Percentiles rank a stretch among this genome's conserved stretches.
phyloP scores from a whole-genome alignment of 2,329 filamentous ascomycete genomes.

The Botrytis sinoallii region DNA sequence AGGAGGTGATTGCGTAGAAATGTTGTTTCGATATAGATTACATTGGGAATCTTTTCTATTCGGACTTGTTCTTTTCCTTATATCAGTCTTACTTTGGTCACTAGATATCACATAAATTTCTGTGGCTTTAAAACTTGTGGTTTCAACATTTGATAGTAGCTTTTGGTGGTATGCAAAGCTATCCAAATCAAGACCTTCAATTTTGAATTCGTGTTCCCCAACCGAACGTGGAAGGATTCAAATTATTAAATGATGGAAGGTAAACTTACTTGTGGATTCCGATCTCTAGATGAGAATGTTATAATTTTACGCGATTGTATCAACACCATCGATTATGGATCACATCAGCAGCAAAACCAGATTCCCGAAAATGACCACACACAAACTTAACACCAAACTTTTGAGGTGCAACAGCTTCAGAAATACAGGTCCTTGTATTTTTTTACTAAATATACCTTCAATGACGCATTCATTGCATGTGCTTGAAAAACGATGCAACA shows the following conservation, averaged over 20 bases:
- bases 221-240: not conserved
- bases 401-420: accelerated
- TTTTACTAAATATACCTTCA: not conserved
- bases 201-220: not conserved
- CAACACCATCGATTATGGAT: not conserved
- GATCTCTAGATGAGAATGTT: not conserved
- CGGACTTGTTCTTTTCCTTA: accelerated
- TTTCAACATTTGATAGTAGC: not conserved
- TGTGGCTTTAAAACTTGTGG: not conserved
- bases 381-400: not conserved
- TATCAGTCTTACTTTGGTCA: not conserved
- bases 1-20: not conserved
- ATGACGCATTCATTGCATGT: not conserved
- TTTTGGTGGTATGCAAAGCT: not conserved
- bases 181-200: accelerated
- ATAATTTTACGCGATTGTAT: not conserved
- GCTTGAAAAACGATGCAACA: not conserved
- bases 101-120: not conserved
- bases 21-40: not conserved
- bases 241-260: not conserved
- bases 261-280: not conserved
- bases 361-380: not conserved
- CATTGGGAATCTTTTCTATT: accelerated
- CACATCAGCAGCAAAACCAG: not conserved
- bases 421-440: not conserved